Percentiles rank a stretch among this genome's conserved stretches.
These are phyloP conservation scores for Talaromyces marneffei DNA, from an alignment of 2,329 filamentous ascomycete species.

Conservation along the genomic window DNA sequence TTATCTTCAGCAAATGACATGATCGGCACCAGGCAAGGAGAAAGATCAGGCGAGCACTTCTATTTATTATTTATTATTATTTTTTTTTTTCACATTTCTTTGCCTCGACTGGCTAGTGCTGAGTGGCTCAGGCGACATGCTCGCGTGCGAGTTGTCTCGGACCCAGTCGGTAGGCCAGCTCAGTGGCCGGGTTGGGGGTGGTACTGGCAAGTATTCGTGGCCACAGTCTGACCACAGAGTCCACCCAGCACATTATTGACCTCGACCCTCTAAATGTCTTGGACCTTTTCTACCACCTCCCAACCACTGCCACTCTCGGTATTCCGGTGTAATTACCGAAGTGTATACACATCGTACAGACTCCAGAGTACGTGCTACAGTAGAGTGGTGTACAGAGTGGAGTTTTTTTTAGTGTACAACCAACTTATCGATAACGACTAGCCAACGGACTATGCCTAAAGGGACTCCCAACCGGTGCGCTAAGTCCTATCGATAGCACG, in stretches of 20 bases:
- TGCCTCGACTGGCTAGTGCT: neutral
- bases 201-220: no score
- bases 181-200: neutral
- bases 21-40: neutral
- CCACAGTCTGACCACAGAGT: no score
- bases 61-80: neutral
- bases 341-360: no score
- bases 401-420: neutral
- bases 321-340: neutral
- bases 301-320: neutral
- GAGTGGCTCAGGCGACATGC: slow-evolving; percentile 13
- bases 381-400: neutral
- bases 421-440: slow-evolving; percentile 2
- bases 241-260: neutral
- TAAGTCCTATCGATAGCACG: neutral
- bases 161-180: neutral
- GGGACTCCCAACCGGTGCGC: neutral
- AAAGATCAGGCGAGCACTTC: slow-evolving; percentile 5
- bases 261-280: neutral
- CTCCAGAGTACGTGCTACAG: no score
- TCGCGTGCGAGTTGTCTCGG: slow-evolving; percentile 9
- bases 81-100: neutral
- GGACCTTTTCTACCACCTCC: no score
- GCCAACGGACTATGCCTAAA: neutral
- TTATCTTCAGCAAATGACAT: slow-evolving; percentile 5